Base-by-base conservation (phyloP, 2,329 filamentous ascomycete species). In the Neoarthrinium moseri region DNA sequence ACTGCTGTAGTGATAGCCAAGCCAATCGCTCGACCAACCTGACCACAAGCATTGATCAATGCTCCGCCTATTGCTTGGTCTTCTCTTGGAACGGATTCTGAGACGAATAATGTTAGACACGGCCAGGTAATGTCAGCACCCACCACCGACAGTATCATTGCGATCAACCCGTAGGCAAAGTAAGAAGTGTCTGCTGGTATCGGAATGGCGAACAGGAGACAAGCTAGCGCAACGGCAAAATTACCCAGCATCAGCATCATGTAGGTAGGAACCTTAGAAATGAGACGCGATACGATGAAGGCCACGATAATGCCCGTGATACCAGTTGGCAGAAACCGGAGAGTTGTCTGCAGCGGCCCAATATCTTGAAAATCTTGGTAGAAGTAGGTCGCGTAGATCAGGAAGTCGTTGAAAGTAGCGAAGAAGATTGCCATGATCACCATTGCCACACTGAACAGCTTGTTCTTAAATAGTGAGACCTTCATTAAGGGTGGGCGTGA, bases 1-100 rank as follows among this genome's bases (percentile, higher is more conserved):
- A 86, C 68, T 0, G 82, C 81, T 0, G 84, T 86, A 3, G 75
- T 78, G 24, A 88, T 70, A 1, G 84, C 84, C 1, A 88, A 67
- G 2, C 81, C 78, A n/a, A 88, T 74, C 1, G 84, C 77, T 6
- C 84, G 71, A 0, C 84, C 84, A 24, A 87, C 69, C 56, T 86
- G 83, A 0, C 80, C 80, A 11, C 83, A 76, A 0, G 83, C 76
- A 48, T 87, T 87, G 58, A 88, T 80, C 7, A 87, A 72, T 0
- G 83, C 85, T 1, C 84, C 85, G 1, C 84, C 84, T 0, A 88
- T 62, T 2, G 83, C 81, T 56, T 88, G 84, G 50, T 89, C 83
- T 40, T 81, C 77, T 1, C 70, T 67, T 0, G 83, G 79, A 1
- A 89, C 69, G 0, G 77, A 71, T 49, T 80, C 79, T 0, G 83